Percentiles rank a stretch among this genome's conserved stretches.
Conservation (phyloP, 257 asterid genomes). For the Solanum rostratum region DNA sequence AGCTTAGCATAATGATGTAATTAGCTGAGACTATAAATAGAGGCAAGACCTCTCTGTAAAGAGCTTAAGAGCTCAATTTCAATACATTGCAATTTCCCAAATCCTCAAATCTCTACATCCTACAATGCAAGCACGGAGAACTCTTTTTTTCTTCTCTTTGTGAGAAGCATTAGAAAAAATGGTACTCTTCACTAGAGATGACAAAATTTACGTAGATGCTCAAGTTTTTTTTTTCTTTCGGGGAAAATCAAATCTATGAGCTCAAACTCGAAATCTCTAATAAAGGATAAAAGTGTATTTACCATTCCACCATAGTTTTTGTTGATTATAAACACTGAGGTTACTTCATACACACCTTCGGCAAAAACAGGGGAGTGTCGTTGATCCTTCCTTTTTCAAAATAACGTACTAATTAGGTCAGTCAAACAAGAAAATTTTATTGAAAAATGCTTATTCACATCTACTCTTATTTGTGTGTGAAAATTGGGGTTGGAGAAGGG, state of each 20-base stretch:
- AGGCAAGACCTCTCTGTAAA: too few species aligned
- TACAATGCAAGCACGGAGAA: not conserved
- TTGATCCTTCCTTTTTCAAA: not conserved
- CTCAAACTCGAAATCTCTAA: not conserved
- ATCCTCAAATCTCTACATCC: too few species aligned
- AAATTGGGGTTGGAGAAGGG: too few species aligned
- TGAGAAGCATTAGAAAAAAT: not conserved
- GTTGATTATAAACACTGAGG: not conserved
- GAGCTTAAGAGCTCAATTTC: too few species aligned
- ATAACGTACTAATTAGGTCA: not conserved
- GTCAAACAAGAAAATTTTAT: not conserved
- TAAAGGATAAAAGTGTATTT: not conserved
- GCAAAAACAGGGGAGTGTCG: not conserved
- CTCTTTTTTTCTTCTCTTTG: not conserved
- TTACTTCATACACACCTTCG: not conserved
- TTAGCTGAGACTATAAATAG: too few species aligned
- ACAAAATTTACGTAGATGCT: not conserved
- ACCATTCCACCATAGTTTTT: accelerated
- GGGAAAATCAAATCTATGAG: not conserved
- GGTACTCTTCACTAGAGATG: not conserved
- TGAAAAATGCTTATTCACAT: not conserved
- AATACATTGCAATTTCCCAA: too few species aligned
- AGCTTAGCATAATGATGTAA: too few species aligned
- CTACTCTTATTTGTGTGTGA: too few species aligned
- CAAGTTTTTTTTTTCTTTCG: not conserved